Base-by-base conservation (phyloP, 345 rosid genomes). In the Balakata baccata region DNA sequence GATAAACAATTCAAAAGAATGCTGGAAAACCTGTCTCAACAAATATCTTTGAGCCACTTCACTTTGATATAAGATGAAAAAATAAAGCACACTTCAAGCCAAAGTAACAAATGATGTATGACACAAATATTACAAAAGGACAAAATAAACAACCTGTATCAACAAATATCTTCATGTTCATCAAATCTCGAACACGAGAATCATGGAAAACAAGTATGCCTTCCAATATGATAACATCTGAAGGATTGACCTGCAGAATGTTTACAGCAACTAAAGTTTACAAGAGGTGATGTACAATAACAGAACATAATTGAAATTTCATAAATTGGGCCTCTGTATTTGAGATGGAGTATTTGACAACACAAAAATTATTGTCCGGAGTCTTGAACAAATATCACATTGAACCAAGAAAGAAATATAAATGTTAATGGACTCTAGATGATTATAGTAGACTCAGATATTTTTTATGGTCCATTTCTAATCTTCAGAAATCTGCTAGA, bases 121-220 rank as follows among this genome's bases (percentile, higher is more conserved):
- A 47, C 23, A 64, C 54, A 53, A 17, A 34, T 20, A 37, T 45
- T 37, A 45, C 22, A 64, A 34, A 58, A 67, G 41, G 59, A 76
- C 18, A n/a, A 38, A 77, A 71, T 62, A 65, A 75, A 74, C 49
- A 74, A 94, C 98, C 98, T 89, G 97, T 86, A 89, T 93, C 97
- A 66, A 94, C 98, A 86, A 94, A 92, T 84, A 94, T 92, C 84
- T 94, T 94, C 97, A 94, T 94, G 89, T 90, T 92, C 98, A 92
- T 94, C 89, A 94, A 64, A 60, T 82, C 93, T 68, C 97, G 85
- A 68, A 94, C 89, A 66, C 90, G 88, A 52, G 92, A 85, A 84
- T 94, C 98, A 72, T 94, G 98, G 82, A 94, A 91, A 78, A 90
- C 69, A 69, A 94, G 97, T 83, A 94, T 94, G 72, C 98, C 98